Evolutionary conservation across 2,329 filamentous ascomycete species (phyloP), one percentile per base, ranked within the genome.

Genomic region (Verruconis gallopava): DNA sequence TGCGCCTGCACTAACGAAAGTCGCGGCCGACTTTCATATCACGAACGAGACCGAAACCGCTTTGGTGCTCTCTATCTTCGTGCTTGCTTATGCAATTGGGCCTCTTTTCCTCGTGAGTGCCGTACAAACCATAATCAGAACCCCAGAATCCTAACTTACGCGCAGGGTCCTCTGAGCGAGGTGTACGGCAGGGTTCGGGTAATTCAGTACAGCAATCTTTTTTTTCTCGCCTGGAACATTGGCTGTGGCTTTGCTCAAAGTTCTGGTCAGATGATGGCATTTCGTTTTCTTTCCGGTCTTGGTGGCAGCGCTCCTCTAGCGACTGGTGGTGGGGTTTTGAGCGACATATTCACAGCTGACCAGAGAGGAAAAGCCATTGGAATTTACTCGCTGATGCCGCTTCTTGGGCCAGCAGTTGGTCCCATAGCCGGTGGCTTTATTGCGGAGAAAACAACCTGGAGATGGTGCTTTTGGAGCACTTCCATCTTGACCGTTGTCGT

Each of bases 381-480:
- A 2, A 67, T 81, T 30, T 81, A 80, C 59, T 72, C 66, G 39
- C 64, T 81, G 1, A 72, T 71, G 1, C 78, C 78, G 0, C 63
- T 83, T 0, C 67, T 82, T 0, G 79, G 78, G 0, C 78, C 78
- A 3, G 75, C 75, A 1, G 60, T 81, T 3, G 79, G 78, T 0
- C 79, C 79, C 0, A 73, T 83, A 2, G 69, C 70, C 0, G 78
- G 77, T 6, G 77, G 74, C 0, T 82, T 77, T 53, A 75, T 83
- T 18, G 67, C 75, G 0, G 61, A 79, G 50, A 64, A 71, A 47
- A 73, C 69, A 5, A 75, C 70, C 1, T 85, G 81, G 81, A 69
- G 79, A 30, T 85, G 81, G 81, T 72, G 75, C 5, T 85, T 85
- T 61, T 82, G 72, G 60, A 66, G 74, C 0, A 80, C 77, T 1